Base-by-base conservation (phyloP, 192 early-diverging fungal species). In the Umbelopsis ramanniana region DNA sequence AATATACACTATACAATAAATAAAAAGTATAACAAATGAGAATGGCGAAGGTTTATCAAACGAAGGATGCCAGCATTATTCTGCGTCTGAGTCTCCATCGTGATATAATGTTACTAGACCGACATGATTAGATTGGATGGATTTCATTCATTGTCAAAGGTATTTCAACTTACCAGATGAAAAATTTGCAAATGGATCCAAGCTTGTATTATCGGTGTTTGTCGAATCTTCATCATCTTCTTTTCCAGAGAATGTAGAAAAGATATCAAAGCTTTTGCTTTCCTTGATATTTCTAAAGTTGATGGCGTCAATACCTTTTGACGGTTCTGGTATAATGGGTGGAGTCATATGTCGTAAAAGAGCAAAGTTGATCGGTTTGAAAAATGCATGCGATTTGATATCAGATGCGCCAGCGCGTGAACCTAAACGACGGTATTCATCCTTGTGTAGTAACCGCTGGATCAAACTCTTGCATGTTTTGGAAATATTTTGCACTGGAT, bases 341-440 rank as follows among this genome's bases (percentile, higher is more conserved):
- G 96, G 96, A 22, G 84, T 84, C 48, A 83, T 73, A 81, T 98
- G 90, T 55, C 96, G 83, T 48, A 99, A 76, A 29, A 98, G 81
- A 1, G 96, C 97, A 95, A 97, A 99, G 47, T 95, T 94, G 26
- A 94, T 86, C 48, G 80, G 87, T 71, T 93, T 94, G 82, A 99
- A 99, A 78, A 93, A 98, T 21, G 90, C 78, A 71, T 99, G 96
- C 52, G 81, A 76, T 80, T 99, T 99, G 69, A 99, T 87, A 76
- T 99, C 98, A 6, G 92, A 86, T 0, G 97, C 98, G 6, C 98
- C 98, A 0, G 94, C 91, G n/a, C 86, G 82, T 19, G 89, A 92
- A 15, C 98, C 98, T 15, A 99, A 81, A 24, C 98, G 84, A 69
- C 90, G 89, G 52, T 90, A 83, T 74, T 98, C 97, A 76, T 93